Percentiles rank a stretch among this genome's conserved stretches.
Evolutionary conservation across 164 flowering plant species (phyloP).

Genomic region (Stephania cephalantha): DNA sequence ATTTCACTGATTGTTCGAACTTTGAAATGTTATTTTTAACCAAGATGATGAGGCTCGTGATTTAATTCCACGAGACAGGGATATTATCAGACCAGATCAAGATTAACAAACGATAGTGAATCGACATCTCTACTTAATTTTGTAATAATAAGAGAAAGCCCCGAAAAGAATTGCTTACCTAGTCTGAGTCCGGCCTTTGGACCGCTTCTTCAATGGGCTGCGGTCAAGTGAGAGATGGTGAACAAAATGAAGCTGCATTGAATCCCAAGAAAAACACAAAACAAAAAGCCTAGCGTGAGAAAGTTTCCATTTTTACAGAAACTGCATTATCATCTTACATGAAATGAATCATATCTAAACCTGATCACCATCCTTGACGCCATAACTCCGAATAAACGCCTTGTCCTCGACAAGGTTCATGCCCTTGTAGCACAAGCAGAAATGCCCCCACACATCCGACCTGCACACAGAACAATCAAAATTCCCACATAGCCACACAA

Average conservation of each 20-base stretch:
- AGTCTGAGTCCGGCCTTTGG: conserved; percentile 15
- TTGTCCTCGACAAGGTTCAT: conserved; percentile 50
- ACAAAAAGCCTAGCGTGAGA: not conserved
- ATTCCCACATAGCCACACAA: too few species aligned
- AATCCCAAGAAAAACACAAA: conserved; percentile 1
- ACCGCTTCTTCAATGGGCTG: conserved; percentile 18
- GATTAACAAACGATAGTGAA: not conserved
- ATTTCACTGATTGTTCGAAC: too few species aligned
- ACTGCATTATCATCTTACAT: not conserved
- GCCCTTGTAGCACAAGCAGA: conserved; percentile 63
- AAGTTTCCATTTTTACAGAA: not conserved
- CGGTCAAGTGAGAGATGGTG: conserved; percentile 35
- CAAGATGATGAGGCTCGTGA: not conserved
- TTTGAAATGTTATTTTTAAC: too few species aligned
- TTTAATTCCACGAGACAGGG: too few species aligned
- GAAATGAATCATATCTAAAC: conserved; percentile 24
- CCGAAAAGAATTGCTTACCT: conserved; percentile 26
- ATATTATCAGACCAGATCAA: not conserved
- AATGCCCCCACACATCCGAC: conserved; percentile 86
- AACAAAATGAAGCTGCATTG: conserved; percentile 46
- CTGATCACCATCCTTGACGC: conserved; percentile 86
- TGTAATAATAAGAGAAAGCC: not conserved
- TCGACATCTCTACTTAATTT: not conserved
- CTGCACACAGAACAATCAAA: conserved; percentile 30
- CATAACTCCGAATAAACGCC: conserved; percentile 32